phyloP scores from a whole-genome alignment of 2,329 filamentous ascomycete genomes.

The Dactylellina sp. region DNA sequence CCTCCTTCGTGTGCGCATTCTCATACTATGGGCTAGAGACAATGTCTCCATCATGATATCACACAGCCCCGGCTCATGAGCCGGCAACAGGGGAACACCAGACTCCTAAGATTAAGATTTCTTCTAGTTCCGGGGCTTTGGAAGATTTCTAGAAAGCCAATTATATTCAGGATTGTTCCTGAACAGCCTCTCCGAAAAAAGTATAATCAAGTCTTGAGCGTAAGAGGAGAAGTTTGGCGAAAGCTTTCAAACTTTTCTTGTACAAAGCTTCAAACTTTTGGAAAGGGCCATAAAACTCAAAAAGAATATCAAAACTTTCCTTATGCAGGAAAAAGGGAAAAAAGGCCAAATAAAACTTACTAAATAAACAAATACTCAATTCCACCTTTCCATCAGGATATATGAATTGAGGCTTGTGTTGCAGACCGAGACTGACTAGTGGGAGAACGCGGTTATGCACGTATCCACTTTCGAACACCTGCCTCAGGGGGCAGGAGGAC shows the following conservation, averaged over 20 bases:
- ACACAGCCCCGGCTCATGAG: conserved; percentile 18
- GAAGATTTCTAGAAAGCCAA: conserved; percentile 6
- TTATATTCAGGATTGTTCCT: not conserved
- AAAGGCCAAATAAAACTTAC: conserved; percentile 14
- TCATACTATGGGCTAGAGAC: not conserved
- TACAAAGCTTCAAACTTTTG: conserved; percentile 4
- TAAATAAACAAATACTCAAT: not conserved
- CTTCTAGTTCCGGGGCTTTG: conserved; percentile 14
- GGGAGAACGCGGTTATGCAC: conserved; percentile 9
- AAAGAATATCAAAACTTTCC: no score
- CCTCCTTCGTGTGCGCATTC: no score
- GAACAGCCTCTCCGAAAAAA: not conserved
- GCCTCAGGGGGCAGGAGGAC: not conserved
- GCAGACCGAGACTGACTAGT: conserved; percentile 20
- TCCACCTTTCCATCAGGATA: no score
- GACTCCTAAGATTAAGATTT: conserved; percentile 10
- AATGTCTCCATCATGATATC: not conserved
- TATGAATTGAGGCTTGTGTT: no score
- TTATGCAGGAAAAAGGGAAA: no score
- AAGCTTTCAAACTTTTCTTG: not conserved
- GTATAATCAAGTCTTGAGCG: not conserved
- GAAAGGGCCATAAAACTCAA: no score
- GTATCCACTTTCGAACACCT: conserved; percentile 24
- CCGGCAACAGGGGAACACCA: no score
- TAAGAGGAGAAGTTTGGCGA: not conserved